phyloP scores from a whole-genome alignment of 106 monocot genomes.

The Dendrobium chrysotoxum region DNA sequence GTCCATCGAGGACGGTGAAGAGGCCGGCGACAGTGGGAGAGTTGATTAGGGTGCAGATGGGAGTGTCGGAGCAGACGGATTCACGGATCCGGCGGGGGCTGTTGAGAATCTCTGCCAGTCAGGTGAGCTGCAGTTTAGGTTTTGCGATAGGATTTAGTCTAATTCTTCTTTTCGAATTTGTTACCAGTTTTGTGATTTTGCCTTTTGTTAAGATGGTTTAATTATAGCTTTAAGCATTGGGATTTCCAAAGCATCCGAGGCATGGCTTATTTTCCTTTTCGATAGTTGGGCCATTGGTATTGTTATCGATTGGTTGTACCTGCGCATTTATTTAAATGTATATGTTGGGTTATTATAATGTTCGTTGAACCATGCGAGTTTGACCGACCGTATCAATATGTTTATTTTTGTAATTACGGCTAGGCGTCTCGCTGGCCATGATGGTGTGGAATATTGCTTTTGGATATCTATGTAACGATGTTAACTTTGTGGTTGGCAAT shows the following conservation, averaged over 20 bases:
- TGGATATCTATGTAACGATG: no score
- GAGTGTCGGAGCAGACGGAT: conserved; percentile 69
- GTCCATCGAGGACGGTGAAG: conserved; percentile 26
- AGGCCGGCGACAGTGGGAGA: conserved; percentile 52
- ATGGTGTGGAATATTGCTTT: no score
- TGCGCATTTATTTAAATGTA: no score
- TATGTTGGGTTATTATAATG: no score
- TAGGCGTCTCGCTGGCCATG: no score
- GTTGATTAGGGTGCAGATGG: conserved; percentile 71
- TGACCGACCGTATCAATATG: no score
- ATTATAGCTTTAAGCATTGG: not conserved
- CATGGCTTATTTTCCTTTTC: not conserved
- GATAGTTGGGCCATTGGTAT: not conserved
- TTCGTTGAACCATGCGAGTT: no score
- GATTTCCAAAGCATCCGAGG: not conserved
- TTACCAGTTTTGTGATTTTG: not conserved
- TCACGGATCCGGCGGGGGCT: conserved; percentile 73
- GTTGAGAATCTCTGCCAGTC: conserved; percentile 57
- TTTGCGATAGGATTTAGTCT: not conserved
- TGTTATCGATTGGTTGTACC: no score
- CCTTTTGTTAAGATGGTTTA: not conserved
- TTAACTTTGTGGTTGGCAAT: no score
- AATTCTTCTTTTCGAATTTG: not conserved
- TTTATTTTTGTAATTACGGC: no score
- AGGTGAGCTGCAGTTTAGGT: conserved; percentile 27